phyloP scores from a whole-genome alignment of 2,329 filamentous ascomycete species.

The Fusarium albidum region DNA sequence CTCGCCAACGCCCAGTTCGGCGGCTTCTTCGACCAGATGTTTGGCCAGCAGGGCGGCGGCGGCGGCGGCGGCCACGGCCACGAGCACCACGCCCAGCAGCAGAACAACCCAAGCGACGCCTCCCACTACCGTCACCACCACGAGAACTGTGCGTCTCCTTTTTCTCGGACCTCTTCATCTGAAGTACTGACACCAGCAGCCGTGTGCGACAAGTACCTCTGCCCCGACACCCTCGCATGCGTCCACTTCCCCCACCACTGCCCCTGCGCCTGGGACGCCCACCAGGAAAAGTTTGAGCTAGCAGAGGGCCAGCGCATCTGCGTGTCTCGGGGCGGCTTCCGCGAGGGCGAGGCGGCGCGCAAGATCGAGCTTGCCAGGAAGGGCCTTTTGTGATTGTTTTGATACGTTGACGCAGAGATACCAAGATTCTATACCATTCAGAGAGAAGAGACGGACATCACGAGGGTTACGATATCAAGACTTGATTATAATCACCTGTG shows the following conservation, averaged over 20 bases:
- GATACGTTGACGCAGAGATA: background rate
- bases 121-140: constrained; percentile 79
- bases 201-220: constrained; percentile 93
- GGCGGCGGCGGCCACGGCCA: constrained; percentile 59
- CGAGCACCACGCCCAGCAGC: constrained; percentile 64
- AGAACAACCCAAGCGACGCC: constrained; percentile 87
- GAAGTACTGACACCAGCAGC: constrained; percentile 56
- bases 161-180: too few species aligned
- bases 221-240: constrained; percentile 91
- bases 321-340: constrained; percentile 78
- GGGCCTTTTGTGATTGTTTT: constrained; percentile 66
- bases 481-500: too few species aligned
- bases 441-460: background rate
- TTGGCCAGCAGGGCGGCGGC: constrained; percentile 60
- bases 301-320: constrained; percentile 78
- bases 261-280: constrained; percentile 81
- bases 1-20: constrained; percentile 82
- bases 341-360: constrained; percentile 72
- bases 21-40: constrained; percentile 96
- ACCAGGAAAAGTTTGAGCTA: constrained; percentile 81
- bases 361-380: constrained; percentile 85
- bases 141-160: constrained; percentile 62
- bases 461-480: background rate
- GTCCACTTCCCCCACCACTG: constrained; percentile 98
- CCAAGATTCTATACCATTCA: background rate